These are phyloP conservation scores for Kwoniella botswanensis DNA, from an alignment of 768 basidiomycete genomes.

Conservation along the genomic window DNA sequence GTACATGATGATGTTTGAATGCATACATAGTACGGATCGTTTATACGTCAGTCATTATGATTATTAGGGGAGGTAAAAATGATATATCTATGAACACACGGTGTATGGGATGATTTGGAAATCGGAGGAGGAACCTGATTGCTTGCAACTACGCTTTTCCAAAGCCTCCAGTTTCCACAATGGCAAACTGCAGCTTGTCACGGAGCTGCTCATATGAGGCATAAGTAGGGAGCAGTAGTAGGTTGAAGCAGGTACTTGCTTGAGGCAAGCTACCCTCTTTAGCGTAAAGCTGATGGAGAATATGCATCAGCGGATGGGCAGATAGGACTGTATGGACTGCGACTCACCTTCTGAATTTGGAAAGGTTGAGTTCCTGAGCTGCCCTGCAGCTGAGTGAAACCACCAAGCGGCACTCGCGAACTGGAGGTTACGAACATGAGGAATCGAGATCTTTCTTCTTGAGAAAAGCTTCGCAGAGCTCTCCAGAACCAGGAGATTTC, in stretches of 20 bases:
- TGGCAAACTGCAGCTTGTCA: slow-evolving; percentile 84
- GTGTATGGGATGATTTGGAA: too few relatives aligned
- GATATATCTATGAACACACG: too few relatives aligned
- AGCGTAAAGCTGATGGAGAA: slow-evolving; percentile 30
- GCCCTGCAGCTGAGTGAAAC: slow-evolving; percentile 88
- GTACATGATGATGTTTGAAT: too few relatives aligned
- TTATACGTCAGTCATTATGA: too few relatives aligned
- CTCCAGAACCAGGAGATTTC: slow-evolving; percentile 99
- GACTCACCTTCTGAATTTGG: slow-evolving; percentile 93
- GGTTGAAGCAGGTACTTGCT: slow-evolving; percentile 57
- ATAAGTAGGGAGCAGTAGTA: slow-evolving; percentile 74
- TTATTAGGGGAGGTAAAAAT: background rate
- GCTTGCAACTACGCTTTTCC: slow-evolving; percentile 67
- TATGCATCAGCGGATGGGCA: background rate
- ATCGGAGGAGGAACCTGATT: too few relatives aligned
- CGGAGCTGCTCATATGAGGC: slow-evolving; percentile 96
- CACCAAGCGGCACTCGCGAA: slow-evolving; percentile 91
- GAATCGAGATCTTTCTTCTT: slow-evolving; percentile 95
- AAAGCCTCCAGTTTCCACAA: slow-evolving; percentile 96
- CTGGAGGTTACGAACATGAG: slow-evolving; percentile 91
- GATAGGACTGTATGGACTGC: too few relatives aligned
- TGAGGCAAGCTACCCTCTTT: slow-evolving; percentile 44
- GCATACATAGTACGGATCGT: too few relatives aligned
- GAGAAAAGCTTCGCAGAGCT: slow-evolving; percentile 93
- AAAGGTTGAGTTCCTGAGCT: slow-evolving; percentile 81